Conservation (phyloP, 2,329 filamentous ascomycete genomes). For the Paecilomyces sp. region DNA sequence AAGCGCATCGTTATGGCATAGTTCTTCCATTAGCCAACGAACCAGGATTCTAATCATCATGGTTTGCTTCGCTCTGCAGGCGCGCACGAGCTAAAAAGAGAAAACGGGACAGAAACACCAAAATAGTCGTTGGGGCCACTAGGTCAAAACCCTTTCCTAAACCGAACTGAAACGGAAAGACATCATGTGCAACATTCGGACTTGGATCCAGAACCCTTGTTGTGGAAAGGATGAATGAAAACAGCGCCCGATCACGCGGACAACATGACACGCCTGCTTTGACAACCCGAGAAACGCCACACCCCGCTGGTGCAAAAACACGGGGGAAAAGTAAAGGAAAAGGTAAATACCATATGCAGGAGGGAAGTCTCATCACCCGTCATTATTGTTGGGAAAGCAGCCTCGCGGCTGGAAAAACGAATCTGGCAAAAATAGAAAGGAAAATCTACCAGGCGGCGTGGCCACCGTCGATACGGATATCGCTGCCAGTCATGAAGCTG, state of each 20-base stretch:
- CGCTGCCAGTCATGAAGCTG: conserved; percentile 50
- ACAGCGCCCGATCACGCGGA: neutral
- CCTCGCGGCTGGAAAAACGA: neutral
- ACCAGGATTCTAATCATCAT: neutral
- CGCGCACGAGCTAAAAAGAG: neutral
- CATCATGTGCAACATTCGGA: neutral
- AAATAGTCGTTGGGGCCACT: neutral
- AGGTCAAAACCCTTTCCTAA: neutral
- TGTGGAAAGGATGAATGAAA: neutral
- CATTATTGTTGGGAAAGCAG: neutral
- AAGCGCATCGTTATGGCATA: too few species aligned
- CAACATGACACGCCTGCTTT: neutral
- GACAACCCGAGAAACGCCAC: neutral
- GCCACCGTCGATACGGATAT: conserved; percentile 49
- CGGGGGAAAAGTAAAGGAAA: conserved; percentile 27
- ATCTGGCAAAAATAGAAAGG: neutral
- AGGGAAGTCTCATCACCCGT: neutral
- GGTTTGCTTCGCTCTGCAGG: neutral
- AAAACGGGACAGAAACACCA: neutral
- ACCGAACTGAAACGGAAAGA: neutral
- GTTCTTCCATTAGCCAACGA: too few species aligned
- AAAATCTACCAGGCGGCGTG: conserved; percentile 45
- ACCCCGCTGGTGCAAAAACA: conserved; percentile 26
- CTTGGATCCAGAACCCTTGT: neutral
- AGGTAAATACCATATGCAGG: conserved; percentile 11